Conservation (phyloP, 495 filamentous ascomycete genomes). For the Daldinia loculata region DNA sequence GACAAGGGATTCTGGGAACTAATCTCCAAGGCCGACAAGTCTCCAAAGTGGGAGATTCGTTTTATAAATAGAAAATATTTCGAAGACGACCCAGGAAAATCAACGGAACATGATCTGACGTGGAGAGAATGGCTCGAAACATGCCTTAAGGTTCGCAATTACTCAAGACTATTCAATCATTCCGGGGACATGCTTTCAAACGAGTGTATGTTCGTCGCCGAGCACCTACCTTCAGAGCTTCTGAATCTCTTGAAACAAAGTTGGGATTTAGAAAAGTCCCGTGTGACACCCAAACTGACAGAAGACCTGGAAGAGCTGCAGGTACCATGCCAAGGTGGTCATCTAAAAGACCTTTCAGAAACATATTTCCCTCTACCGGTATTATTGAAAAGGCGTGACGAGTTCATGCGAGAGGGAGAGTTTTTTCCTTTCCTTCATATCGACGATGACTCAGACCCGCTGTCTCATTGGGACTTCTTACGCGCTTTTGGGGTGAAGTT, state of each 20-base stretch:
- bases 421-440: conserved; percentile 41
- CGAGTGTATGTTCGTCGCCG: conserved; percentile 40
- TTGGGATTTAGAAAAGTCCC: conserved; percentile 17
- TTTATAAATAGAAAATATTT: conserved; percentile 37
- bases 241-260: conserved; percentile 40
- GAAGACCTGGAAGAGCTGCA: conserved; percentile 6
- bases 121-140: conserved; percentile 33
- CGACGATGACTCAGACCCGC: background rate
- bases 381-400: conserved; percentile 18
- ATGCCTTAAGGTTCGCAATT: conserved; percentile 13
- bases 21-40: conserved; percentile 14
- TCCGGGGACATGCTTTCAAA: conserved; percentile 28
- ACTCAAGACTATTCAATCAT: conserved; percentile 4
- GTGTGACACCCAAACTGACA: background rate
- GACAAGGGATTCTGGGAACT: conserved; percentile 23
- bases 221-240: conserved; percentile 42
- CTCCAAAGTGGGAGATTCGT: conserved; percentile 8
- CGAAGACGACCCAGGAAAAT: conserved; percentile 10
- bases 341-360: conserved; percentile 7
- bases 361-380: conserved; percentile 30
- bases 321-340: conserved; percentile 31
- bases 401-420: conserved; percentile 36
- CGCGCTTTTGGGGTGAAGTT: background rate
- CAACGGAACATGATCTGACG: background rate
- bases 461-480: conserved; percentile 15